A percentile compares a stretch with the other conserved stretches of the same genome.
These are phyloP conservation scores for Stachybotrys elegans DNA, from an alignment of 2,329 filamentous ascomycete species.

Conservation along the genomic window DNA sequence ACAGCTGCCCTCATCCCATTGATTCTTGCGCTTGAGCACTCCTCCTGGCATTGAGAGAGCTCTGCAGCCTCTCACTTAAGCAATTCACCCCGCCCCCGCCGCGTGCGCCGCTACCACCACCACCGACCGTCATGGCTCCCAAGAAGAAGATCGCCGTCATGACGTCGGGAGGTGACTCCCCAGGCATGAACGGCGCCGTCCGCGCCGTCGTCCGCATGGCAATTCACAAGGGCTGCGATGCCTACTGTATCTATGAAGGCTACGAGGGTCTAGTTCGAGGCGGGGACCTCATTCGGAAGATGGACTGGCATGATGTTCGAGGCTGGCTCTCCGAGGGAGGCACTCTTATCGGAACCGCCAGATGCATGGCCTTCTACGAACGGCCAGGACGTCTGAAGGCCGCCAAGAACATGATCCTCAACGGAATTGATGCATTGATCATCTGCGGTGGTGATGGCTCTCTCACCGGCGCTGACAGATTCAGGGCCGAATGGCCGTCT, in stretches of 20 bases:
- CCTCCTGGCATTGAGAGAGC: too few relatives aligned
- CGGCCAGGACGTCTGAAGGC: slow-evolving; percentile 76
- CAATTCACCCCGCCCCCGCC: slow-evolving; percentile 9
- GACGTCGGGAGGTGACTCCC: slow-evolving; percentile 91
- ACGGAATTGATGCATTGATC: slow-evolving; percentile 91
- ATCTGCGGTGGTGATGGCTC: slow-evolving; percentile 97
- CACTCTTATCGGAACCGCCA: slow-evolving; percentile 90
- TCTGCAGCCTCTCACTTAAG: too few relatives aligned
- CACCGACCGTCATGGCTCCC: slow-evolving; percentile 44
- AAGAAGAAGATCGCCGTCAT: slow-evolving; percentile 79
- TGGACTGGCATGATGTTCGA: slow-evolving; percentile 90
- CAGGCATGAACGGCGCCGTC: slow-evolving; percentile 90
- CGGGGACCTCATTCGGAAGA: slow-evolving; percentile 79
- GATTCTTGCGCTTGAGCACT: too few relatives aligned
- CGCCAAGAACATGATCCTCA: slow-evolving; percentile 89
- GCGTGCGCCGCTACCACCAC: slow-evolving; percentile 12
- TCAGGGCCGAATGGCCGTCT: slow-evolving; percentile 86
- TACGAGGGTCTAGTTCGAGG: slow-evolving; percentile 93
- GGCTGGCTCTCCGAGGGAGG: slow-evolving; percentile 92
- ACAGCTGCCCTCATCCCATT: too few relatives aligned
- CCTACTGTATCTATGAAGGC: slow-evolving; percentile 83
- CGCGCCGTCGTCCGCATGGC: slow-evolving; percentile 88
- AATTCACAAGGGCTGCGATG: slow-evolving; percentile 76
- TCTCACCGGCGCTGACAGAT: slow-evolving; percentile 90
- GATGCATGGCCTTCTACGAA: slow-evolving; percentile 89